These are phyloP conservation scores for Leishmania arabica DNA, from an alignment of 208 protist species.

Conservation along the genomic window DNA sequence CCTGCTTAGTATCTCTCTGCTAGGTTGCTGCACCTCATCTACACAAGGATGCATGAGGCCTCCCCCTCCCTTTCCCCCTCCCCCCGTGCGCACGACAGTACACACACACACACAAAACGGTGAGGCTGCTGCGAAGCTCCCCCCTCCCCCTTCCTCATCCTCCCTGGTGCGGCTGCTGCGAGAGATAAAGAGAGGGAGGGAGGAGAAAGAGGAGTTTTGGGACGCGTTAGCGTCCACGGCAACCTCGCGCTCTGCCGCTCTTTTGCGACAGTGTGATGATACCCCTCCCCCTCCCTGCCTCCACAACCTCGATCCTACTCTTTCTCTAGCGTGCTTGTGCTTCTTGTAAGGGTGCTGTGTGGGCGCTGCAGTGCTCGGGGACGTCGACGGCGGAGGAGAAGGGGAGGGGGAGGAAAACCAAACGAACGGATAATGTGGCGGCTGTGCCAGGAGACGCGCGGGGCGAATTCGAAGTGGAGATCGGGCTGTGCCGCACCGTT, in stretches of 20 bases:
- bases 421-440: neutral
- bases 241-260: neutral
- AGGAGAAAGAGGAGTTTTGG: neutral
- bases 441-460: neutral
- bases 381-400: neutral
- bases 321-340: neutral
- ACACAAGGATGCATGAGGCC: neutral
- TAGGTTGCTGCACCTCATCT: neutral
- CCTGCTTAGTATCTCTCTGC: slow-evolving; percentile 10
- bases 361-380: neutral
- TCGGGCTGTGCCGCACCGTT: neutral
- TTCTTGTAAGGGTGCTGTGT: neutral
- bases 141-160: neutral
- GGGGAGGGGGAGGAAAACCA: neutral
- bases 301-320: neutral
- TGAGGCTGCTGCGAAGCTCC: neutral
- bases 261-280: neutral
- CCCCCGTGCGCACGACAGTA: neutral
- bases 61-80: too few relatives aligned
- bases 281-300: neutral
- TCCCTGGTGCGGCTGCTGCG: neutral
- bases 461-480: neutral
- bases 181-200: neutral
- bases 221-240: neutral
- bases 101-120: neutral